These are phyloP conservation scores for Suhomyces terraborum DNA, from an alignment of 1,139 yeast genomes.

Conservation along the genomic window DNA sequence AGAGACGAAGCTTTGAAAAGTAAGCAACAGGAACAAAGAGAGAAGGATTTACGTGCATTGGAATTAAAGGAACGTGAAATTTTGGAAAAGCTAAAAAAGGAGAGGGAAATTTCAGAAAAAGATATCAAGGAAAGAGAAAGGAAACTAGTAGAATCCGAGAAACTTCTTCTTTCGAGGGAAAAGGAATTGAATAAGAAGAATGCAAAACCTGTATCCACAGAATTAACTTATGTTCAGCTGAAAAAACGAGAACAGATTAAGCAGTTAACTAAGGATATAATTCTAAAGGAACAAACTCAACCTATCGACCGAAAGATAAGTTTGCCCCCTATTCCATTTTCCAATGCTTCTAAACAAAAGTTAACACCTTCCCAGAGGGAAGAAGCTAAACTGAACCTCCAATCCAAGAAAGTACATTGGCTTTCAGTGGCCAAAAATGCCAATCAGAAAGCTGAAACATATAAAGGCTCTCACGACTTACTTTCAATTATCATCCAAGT, in stretches of 20 bases:
- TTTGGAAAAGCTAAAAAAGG: slow-evolving; percentile 31
- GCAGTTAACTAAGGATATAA: slow-evolving; percentile 25
- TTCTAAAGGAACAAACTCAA: slow-evolving; percentile 18
- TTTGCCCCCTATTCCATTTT: slow-evolving; percentile 10
- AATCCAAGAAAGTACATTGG: slow-evolving; percentile 32
- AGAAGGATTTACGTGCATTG: slow-evolving; percentile 4
- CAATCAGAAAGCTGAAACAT: slow-evolving; percentile 25
- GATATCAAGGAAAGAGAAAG: slow-evolving; percentile 42
- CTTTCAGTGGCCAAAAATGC: slow-evolving; percentile 32
- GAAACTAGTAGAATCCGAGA: slow-evolving; percentile 11
- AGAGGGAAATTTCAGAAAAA: slow-evolving; percentile 38
- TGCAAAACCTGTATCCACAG: slow-evolving; percentile 1
- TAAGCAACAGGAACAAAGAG: slow-evolving; percentile 10
- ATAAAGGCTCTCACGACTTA: slow-evolving; percentile 24
- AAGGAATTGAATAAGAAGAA: slow-evolving; percentile 8
- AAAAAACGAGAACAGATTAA: slow-evolving; percentile 23
- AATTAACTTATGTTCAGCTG: slow-evolving; percentile 16
- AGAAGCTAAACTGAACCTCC: slow-evolving; percentile 22
- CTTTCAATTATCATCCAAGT: slow-evolving; percentile 31
- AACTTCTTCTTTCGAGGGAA: slow-evolving; percentile 11
- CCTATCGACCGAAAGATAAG: slow-evolving; percentile 14
- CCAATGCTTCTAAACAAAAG: slow-evolving; percentile 11
- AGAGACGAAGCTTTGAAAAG: slow-evolving; percentile 9
- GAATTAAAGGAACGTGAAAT: slow-evolving; percentile 30
- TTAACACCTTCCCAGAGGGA: slow-evolving; percentile 19